These are phyloP conservation scores for Aspergillus latus DNA, from an alignment of 2,329 filamentous ascomycete species.

Conservation along the genomic window DNA sequence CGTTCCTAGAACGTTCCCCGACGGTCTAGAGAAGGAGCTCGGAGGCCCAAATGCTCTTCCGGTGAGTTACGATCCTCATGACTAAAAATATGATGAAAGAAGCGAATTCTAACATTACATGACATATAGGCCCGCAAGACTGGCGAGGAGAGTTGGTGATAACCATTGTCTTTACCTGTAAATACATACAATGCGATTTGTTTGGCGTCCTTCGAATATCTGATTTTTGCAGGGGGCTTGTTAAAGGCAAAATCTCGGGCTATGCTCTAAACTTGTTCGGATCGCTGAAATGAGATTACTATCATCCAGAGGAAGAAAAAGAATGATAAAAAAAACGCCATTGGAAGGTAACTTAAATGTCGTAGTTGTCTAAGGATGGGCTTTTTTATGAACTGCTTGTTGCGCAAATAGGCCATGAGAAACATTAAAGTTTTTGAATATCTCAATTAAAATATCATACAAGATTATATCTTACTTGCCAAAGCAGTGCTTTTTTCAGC, in stretches of 20 bases:
- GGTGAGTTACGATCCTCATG: slow-evolving; percentile 52
- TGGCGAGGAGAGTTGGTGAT: slow-evolving; percentile 40
- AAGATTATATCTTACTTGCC: background rate
- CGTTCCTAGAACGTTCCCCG: slow-evolving; percentile 66
- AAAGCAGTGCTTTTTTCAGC: background rate
- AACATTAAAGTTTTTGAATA: background rate
- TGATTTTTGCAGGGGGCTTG: slow-evolving; percentile 20
- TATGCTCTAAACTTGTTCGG: background rate
- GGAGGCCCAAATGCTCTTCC: slow-evolving; percentile 66
- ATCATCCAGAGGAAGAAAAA: too few relatives aligned
- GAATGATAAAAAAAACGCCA: too few relatives aligned
- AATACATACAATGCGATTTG: slow-evolving; percentile 42
- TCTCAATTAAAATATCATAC: background rate
- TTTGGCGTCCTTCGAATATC: slow-evolving; percentile 32
- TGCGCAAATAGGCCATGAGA: too few relatives aligned
- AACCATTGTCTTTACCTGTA: slow-evolving; percentile 31
- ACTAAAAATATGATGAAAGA: too few relatives aligned
- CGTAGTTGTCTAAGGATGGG: too few relatives aligned
- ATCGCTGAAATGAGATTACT: too few relatives aligned
- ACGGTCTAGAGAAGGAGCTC: slow-evolving; percentile 71
- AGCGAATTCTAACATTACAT: slow-evolving; percentile 15
- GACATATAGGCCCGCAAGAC: slow-evolving; percentile 39
- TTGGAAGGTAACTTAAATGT: too few relatives aligned
- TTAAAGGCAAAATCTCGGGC: background rate
- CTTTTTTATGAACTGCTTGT: too few relatives aligned